These are phyloP conservation scores for Buddleja alternifolia DNA, from an alignment of 257 asterid species.

Conservation along the genomic window DNA sequence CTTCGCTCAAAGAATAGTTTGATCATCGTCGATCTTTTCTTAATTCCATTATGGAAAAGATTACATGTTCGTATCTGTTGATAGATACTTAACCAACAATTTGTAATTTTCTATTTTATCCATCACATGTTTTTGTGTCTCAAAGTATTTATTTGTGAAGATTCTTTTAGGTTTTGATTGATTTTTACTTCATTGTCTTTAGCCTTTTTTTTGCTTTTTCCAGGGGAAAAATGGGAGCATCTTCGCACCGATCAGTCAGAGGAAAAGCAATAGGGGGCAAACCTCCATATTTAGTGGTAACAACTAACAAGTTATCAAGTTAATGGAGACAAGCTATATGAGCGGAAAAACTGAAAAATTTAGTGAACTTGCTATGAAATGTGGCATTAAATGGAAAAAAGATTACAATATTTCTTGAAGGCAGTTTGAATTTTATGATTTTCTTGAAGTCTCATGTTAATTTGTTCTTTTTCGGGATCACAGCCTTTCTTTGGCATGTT, in stretches of 20 bases:
- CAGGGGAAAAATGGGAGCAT: slow-evolving; percentile 89
- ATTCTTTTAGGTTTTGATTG: background rate
- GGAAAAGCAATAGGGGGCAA: slow-evolving; percentile 57
- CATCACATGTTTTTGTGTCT: background rate
- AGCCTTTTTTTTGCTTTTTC: slow-evolving; percentile 12
- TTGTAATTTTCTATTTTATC: background rate
- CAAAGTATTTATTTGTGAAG: background rate
- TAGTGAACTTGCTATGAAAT: background rate
- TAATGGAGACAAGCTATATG: background rate
- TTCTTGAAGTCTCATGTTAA: slow-evolving; percentile 9
- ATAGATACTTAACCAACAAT: background rate
- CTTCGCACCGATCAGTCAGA: slow-evolving; percentile 53
- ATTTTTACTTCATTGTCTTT: background rate
- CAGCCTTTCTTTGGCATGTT: slow-evolving; percentile 94
- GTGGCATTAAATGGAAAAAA: too few relatives aligned
- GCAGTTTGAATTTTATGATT: background rate
- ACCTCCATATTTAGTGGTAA: slow-evolving; percentile 77
- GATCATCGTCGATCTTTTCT: background rate
- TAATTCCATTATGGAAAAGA: background rate
- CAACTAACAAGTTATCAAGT: background rate
- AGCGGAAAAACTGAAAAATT: background rate
- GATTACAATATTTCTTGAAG: too few relatives aligned
- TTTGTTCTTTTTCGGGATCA: slow-evolving; percentile 10
- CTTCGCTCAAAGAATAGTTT: background rate
- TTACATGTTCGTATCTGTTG: background rate